Conservation (phyloP, 2,329 filamentous ascomycete genomes). For the Corniculantispora saksenae region DNA sequence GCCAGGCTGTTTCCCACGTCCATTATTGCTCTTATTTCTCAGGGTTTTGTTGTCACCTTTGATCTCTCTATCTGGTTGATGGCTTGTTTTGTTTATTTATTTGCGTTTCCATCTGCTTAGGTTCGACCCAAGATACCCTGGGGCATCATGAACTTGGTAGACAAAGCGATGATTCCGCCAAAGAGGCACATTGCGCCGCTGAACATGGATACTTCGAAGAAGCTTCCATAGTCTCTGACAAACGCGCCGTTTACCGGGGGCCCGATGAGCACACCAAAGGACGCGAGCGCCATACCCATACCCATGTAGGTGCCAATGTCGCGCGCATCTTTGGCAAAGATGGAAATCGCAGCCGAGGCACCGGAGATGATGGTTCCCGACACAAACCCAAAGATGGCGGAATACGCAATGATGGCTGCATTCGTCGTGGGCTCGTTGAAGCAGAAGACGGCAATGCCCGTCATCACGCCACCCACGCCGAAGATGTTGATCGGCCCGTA, state of each 20-base stretch:
- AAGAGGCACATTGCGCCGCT: slow-evolving; percentile 26
- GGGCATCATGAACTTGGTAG: slow-evolving; percentile 23
- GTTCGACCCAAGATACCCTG: slow-evolving; percentile 25
- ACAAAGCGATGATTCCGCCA: slow-evolving; percentile 19
- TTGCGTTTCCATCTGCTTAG: no score
- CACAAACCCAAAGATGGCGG: slow-evolving; percentile 34
- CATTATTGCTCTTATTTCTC: no score
- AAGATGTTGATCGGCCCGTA: slow-evolving; percentile 82
- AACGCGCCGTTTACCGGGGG: slow-evolving; percentile 35
- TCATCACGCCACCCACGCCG: slow-evolving; percentile 48
- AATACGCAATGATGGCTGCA: slow-evolving; percentile 33
- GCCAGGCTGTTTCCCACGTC: no score
- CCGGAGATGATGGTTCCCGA: slow-evolving; percentile 43
- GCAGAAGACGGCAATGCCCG: slow-evolving; percentile 16
- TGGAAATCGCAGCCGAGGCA: slow-evolving; percentile 50
- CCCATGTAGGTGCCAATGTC: slow-evolving; percentile 59
- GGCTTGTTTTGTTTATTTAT: no score
- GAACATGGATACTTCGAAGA: slow-evolving; percentile 27
- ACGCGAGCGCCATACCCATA: slow-evolving; percentile 46
- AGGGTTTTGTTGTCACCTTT: no score
- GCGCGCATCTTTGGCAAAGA: slow-evolving; percentile 53
- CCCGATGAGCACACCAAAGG: slow-evolving; percentile 47
- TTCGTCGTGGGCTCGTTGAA: slow-evolving; percentile 18
- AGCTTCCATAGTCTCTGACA: slow-evolving; percentile 39
- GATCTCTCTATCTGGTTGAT: no score